phyloP scores from a whole-genome alignment of 129 eudicot genomes.

The Ambrosia trifida region DNA sequence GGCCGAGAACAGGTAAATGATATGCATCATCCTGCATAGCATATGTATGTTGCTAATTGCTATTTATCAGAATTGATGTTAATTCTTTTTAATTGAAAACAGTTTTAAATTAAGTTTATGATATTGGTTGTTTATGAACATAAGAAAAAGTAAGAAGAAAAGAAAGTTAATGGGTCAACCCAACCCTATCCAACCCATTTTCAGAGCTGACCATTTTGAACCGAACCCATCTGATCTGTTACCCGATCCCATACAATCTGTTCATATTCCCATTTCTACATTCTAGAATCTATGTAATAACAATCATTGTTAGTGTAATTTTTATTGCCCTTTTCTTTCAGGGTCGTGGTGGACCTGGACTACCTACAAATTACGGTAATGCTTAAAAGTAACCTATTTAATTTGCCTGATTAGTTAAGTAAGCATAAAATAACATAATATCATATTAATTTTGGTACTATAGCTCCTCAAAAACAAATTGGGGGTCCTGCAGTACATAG shows the following conservation, averaged over 20 bases:
- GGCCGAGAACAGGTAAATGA: constrained; percentile 71
- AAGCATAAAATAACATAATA: neutral
- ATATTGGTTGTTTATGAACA: neutral
- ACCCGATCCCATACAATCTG: neutral
- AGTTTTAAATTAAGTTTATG: neutral
- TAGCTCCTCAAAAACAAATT: constrained; percentile 69
- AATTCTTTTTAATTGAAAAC: neutral
- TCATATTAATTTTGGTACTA: neutral
- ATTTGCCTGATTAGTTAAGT: constrained; percentile 7
- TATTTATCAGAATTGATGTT: neutral
- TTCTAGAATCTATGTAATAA: neutral
- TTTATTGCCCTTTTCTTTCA: constrained; percentile 35
- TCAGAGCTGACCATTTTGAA: neutral
- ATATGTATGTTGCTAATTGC: neutral
- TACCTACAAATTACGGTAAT: constrained; percentile 60
- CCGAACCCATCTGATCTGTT: neutral
- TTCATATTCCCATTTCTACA: neutral
- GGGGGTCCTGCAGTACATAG: constrained; percentile 62
- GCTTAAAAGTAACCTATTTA: constrained; percentile 12
- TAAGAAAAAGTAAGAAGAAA: neutral
- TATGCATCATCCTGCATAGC: constrained; percentile 15
- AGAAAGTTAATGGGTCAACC: neutral
- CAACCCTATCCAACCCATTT: neutral
- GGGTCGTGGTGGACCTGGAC: constrained; percentile 92
- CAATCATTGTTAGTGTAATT: neutral